These are phyloP conservation scores for Amanita brunnescens DNA, from an alignment of 768 basidiomycete species.

Conservation along the genomic window DNA sequence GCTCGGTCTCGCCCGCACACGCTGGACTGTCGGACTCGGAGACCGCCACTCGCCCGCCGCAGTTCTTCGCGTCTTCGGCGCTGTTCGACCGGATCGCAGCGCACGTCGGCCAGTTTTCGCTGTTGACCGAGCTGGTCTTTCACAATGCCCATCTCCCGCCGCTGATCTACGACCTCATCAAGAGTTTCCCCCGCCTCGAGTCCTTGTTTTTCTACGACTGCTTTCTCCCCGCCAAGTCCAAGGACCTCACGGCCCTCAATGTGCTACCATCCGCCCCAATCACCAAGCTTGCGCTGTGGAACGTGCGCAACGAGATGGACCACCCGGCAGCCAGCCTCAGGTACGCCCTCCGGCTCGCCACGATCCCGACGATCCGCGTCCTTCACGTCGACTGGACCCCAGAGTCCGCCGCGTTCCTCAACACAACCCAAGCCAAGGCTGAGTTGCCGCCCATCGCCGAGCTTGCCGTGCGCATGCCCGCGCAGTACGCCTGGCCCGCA, in stretches of 20 bases:
- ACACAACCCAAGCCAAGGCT: neutral
- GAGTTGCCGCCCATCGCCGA: slow-evolving; percentile 11
- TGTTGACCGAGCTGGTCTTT: slow-evolving; percentile 29
- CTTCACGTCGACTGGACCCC: slow-evolving; percentile 34
- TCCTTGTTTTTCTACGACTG: slow-evolving; percentile 35
- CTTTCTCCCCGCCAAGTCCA: slow-evolving; percentile 17
- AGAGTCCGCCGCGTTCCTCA: slow-evolving; percentile 26
- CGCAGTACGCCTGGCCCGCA: slow-evolving; percentile 12
- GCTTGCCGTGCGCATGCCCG: slow-evolving; percentile 16
- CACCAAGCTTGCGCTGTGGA: slow-evolving; percentile 31
- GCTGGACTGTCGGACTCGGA: no score
- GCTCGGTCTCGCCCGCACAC: no score
- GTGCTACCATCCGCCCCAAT: slow-evolving; percentile 23
- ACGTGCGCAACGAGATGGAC: slow-evolving; percentile 22
- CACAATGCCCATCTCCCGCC: slow-evolving; percentile 27
- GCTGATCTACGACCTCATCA: slow-evolving; percentile 25
- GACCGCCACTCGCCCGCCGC: neutral
- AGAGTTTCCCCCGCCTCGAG: slow-evolving; percentile 27
- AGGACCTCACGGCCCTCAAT: slow-evolving; percentile 15
- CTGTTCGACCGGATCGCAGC: neutral
- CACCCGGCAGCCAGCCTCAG: slow-evolving; percentile 3
- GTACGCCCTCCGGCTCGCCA: slow-evolving; percentile 23
- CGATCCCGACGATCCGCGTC: slow-evolving; percentile 26
- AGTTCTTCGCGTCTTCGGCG: neutral
- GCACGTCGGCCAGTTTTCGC: slow-evolving; percentile 16